Conservation (phyloP, 345 rosid genomes). For the Gossypium raimondii region DNA sequence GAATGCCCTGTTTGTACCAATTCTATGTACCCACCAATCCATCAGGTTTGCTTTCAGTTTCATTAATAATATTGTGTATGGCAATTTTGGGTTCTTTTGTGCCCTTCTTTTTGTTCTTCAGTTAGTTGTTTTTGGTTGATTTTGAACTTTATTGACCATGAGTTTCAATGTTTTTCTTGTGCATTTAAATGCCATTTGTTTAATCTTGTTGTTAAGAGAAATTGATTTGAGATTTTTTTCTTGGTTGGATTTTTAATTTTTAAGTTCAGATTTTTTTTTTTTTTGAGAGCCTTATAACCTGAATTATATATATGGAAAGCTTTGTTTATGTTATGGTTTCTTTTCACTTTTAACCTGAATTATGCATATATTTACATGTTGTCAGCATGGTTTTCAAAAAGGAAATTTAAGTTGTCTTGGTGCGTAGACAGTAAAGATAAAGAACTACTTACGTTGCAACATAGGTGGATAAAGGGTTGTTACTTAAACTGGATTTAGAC, state of each 20-base stretch:
- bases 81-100: too few species aligned
- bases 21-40: too few species aligned
- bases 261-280: neutral
- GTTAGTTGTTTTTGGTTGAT: too few species aligned
- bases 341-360: neutral
- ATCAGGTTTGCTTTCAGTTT: too few species aligned
- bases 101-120: too few species aligned
- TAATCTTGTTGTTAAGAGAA: neutral
- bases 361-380: neutral
- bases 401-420: neutral
- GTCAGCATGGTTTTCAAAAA: neutral
- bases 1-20: too few species aligned
- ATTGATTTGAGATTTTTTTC: neutral
- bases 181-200: neutral
- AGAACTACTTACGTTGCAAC: neutral
- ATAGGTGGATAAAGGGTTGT: neutral
- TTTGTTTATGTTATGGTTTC: neutral
- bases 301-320: neutral
- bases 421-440: neutral
- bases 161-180: slow-evolving; percentile 1
- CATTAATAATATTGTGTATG: too few species aligned
- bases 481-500: neutral
- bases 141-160: neutral
- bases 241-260: neutral
- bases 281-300: neutral